Base-by-base conservation (phyloP, 441 rosid genomes). In the Erodium texanum region DNA sequence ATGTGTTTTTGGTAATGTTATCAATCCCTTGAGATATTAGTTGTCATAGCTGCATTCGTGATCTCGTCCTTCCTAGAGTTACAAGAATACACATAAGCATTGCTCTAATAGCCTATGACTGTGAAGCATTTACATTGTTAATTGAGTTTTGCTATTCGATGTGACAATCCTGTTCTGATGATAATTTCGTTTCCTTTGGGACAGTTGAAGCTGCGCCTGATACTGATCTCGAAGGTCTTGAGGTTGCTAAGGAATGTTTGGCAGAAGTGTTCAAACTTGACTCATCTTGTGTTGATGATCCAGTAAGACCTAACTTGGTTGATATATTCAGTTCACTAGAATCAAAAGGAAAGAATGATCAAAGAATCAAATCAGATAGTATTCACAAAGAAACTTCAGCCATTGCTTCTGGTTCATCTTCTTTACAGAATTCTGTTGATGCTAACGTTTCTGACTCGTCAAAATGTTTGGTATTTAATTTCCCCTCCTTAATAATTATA, bases 211-310 rank as follows among this genome's bases (percentile, higher is more conserved):
- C 84, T 9, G 81, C 85, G 34, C 77, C 89, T 0, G 93, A 88
- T 32, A 88, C 82, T 64, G 96, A 92, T 71, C 71, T 76, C 29
- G 98, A 92, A 84, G 95, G 91, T 10, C 80, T 92, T 70, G 92
- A 89, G 73, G 92, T 92, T 73, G 93, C 88, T 43, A 84, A 68
- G 71, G 96, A 92, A 72, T 92, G 96, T 73, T 79, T 92, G 74
- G 32, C 59, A 0, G 91, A 83, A 62, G 91, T 80, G 20, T 92
- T 92, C 70, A 81, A 80, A 68, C 76, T 84, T 9, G 75, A 76
- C 62, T 67, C 83, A 18, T 68, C 74, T 66, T 70, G 80, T 66
- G 19, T 67, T 16, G 66, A 70, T 38, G 67, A 71, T 66, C 70
- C 38, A 7, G 23, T 68, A 0, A 81, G 80, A 64, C 83, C 86